Evolutionary conservation across 495 filamentous ascomycete genomes (phyloP).

Genomic region (Delitschia confertaspora): DNA sequence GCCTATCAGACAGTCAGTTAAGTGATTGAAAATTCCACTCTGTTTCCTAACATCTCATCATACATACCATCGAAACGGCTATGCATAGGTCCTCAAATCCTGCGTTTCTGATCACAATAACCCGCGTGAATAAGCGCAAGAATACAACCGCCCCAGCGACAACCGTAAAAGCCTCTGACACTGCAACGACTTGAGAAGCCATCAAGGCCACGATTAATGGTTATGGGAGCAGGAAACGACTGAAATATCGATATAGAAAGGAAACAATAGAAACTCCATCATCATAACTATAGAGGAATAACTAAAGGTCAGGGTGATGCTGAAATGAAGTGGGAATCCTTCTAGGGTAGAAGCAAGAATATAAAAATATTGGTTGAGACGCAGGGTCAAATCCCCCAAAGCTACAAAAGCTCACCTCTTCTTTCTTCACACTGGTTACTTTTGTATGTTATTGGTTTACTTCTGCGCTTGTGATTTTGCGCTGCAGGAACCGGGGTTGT

Average conservation of each 20-base stretch:
- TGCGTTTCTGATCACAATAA: conserved; percentile 6
- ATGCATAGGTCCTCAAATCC: conserved; percentile 20
- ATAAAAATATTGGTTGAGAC: conserved; percentile 3
- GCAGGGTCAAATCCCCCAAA: neutral
- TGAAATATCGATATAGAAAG: conserved; percentile 4
- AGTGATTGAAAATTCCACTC: neutral
- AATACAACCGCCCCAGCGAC: conserved; percentile 10
- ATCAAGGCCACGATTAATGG: neutral
- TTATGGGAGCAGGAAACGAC: neutral
- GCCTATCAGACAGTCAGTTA: conserved; percentile 3
- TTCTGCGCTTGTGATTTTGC: too few species aligned
- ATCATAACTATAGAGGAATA: conserved; percentile 1
- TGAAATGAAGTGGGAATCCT: neutral
- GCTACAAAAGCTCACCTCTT: too few species aligned
- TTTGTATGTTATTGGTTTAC: too few species aligned
- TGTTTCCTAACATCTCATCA: neutral
- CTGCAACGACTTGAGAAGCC: conserved; percentile 13
- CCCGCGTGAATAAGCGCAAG: conserved; percentile 12
- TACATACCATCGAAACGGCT: conserved; percentile 15
- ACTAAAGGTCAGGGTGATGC: conserved; percentile 6
- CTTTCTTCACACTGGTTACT: too few species aligned
- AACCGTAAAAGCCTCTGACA: conserved; percentile 10
- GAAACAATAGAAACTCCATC: conserved; percentile 5
- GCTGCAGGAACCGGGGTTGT: neutral
- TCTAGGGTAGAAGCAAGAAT: neutral